These are phyloP conservation scores for Penicillium sp. DNA, from an alignment of 2,329 filamentous ascomycete species.

Conservation along the genomic window DNA sequence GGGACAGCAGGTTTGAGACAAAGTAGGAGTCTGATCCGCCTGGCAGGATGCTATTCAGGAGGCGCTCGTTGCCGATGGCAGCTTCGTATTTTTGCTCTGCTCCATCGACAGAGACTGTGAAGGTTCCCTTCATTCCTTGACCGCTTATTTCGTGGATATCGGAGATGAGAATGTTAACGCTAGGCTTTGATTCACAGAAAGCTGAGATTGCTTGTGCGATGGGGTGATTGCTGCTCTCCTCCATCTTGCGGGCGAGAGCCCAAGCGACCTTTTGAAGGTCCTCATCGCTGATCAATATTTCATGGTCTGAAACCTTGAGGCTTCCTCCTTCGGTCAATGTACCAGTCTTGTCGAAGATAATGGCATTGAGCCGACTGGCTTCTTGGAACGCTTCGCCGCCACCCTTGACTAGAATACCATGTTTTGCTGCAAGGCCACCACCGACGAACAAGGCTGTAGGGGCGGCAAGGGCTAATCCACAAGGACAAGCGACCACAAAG, in stretches of 20 bases:
- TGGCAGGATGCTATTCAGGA: conserved; percentile 40
- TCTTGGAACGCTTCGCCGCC: conserved; percentile 85
- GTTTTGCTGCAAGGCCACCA: conserved; percentile 73
- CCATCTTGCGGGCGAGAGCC: conserved; percentile 51
- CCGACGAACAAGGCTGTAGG: conserved; percentile 86
- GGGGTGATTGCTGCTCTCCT: conserved; percentile 61
- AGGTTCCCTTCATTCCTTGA: conserved; percentile 57
- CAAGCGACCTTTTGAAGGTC: conserved; percentile 43
- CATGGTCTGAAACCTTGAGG: conserved; percentile 55
- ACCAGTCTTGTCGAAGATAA: conserved; percentile 88
- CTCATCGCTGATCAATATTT: conserved; percentile 37
- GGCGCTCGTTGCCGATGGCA: conserved; percentile 59
- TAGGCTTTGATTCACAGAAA: conserved; percentile 45
- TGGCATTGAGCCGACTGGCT: conserved; percentile 72
- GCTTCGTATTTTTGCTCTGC: conserved; percentile 42
- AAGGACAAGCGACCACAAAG: conserved; percentile 84
- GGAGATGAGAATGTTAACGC: conserved; percentile 27
- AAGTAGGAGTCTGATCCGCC: conserved; percentile 35
- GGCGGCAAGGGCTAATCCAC: conserved; percentile 79
- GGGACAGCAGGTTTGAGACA: conserved; percentile 35
- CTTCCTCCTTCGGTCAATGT: conserved; percentile 71
- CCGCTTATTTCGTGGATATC: conserved; percentile 57
- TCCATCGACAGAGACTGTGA: conserved; percentile 36
- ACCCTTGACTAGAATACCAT: conserved; percentile 80
- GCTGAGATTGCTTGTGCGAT: conserved; percentile 56